Evolutionary conservation across 345 rosid genomes (phyloP), one percentile per base, ranked within the genome.

Genomic region (Durio zibethinus): DNA sequence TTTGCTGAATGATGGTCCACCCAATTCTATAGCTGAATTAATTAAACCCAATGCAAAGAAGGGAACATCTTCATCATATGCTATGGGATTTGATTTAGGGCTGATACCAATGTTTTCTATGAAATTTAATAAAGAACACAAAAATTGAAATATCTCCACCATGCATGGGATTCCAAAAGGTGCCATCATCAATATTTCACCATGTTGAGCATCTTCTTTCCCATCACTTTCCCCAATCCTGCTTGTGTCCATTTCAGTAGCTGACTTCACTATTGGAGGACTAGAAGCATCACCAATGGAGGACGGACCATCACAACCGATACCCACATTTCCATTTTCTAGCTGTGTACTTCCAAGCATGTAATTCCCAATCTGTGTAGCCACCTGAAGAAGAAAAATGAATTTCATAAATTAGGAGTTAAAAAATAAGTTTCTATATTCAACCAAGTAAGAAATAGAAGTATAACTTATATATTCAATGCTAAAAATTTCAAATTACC

Each of bases 41-140:
- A 92, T 92, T 79, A 92, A 88, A 77, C 97, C 88, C 87, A 92
- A 77, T 12, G 97, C 88, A 38, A 92, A 92, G 25, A 92, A 87
- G 21, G 94, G 97, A 76, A 92, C 91, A 72, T 92, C 97, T 83
- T 92, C 97, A 76, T 92, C 97, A 84, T 84, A 86, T 38, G 94
- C 89, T 56, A 92, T 84, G 14, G 94, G 85, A 84, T 89, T 90
- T 47, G 88, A 84, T 83, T 84, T 86, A 60, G 92, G 80, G 78
- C 79, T 88, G 73, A 79, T 77, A 73, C 85, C 90, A 66, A 82
- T 73, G 35, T 85, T 80, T 72, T 88, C 92, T 76, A 87, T 81
- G 53, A 84, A 87, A 80, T 90, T 92, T 80, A 92, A 82, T 64
- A 92, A 72, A 27, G 92, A 90, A 74, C 94, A 92, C 77, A 92